A percentile compares a stretch with the other conserved stretches of the same genome.
phyloP scores from a whole-genome alignment of 768 basidiomycete genomes.

The Termitomyces sp. region DNA sequence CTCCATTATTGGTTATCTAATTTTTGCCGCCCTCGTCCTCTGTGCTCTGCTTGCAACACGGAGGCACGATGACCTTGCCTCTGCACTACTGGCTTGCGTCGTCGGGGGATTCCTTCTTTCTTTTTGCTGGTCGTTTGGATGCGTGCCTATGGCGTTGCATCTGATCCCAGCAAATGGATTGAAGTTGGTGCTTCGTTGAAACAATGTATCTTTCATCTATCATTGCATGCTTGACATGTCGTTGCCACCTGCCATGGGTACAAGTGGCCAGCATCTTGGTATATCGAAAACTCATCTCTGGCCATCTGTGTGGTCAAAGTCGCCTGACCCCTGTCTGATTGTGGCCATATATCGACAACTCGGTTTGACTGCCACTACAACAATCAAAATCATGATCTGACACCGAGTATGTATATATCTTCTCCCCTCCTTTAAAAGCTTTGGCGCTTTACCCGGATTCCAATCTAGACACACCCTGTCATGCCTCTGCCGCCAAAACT shows the following conservation, averaged over 20 bases:
- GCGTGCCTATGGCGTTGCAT: not conserved
- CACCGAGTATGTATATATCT: not conserved
- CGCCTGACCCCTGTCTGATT: not conserved
- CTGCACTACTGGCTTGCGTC: conserved; percentile 57
- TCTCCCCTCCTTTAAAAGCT: not conserved
- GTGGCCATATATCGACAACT: not conserved
- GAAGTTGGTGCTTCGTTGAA: not conserved
- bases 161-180: not conserved
- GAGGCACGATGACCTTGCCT: conserved; percentile 51
- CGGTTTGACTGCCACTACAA: not conserved
- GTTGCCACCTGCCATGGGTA: too few species aligned
- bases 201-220: too few species aligned
- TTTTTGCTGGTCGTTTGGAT: not conserved
- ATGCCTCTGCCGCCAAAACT: not conserved
- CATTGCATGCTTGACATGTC: too few species aligned
- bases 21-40: conserved; percentile 47
- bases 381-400: not conserved
- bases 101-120: conserved; percentile 45
- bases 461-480: not conserved
- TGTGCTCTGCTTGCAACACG: conserved; percentile 59
- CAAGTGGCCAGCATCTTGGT: too few species aligned
- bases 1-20: conserved; percentile 52
- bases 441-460: not conserved
- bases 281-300: too few species aligned
- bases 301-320: too few species aligned